Evolutionary conservation across 208 protist species (phyloP), one percentile per base, ranked within the genome.

Genomic region (Plasmodiophora brassicae): DNA sequence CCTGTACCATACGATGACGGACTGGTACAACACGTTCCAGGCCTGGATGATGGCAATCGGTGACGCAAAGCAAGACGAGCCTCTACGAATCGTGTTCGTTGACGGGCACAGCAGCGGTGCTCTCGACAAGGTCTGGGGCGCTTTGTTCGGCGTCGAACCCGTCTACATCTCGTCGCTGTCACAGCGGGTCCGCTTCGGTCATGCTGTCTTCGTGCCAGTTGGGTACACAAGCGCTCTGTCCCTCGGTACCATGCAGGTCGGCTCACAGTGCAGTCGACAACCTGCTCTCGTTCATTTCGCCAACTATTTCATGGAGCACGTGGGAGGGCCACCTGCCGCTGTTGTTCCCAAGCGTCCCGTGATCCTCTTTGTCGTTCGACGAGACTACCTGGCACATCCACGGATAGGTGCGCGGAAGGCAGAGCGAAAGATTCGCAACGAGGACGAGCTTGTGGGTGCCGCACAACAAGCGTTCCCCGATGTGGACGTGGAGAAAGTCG

Each of bases 11-110:
- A 86, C 84, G 10, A 65, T 65, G 25, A 57, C 84, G 46, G 84
- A 86, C n/a, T 86, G 84, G 84, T 86, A 86, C 28, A 86, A 86
- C 44, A 57, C 50, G 28, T 86, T 57, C 44, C 84, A 86, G 43
- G 50, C n/a, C 45, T 86, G 45, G 84, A n/a, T 8, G 5, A 78
- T 78, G 14, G 65, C 5, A 36, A 28, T 44, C 20, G 84, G 28
- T 57, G 20, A 57, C 5, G 5, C 5, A 14, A 28, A 36, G 28
- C 14, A 5, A 32, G 84, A 38, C 28, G 28, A 57, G 28, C n/a
- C n/a, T n/a, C n/a, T n/a, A n/a, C n/a, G n/a, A n/a, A 57, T 86
- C n/a, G 28, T 86, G 28, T 86, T 86, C n/a, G 36, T 86, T n/a
- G 84, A 86, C 28, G 84, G 84, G n/a, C 84, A 86, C 43, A 53